Base-by-base conservation (phyloP, 1,284 basidiomycete genomes). In the Trichosporon faecale region DNA sequence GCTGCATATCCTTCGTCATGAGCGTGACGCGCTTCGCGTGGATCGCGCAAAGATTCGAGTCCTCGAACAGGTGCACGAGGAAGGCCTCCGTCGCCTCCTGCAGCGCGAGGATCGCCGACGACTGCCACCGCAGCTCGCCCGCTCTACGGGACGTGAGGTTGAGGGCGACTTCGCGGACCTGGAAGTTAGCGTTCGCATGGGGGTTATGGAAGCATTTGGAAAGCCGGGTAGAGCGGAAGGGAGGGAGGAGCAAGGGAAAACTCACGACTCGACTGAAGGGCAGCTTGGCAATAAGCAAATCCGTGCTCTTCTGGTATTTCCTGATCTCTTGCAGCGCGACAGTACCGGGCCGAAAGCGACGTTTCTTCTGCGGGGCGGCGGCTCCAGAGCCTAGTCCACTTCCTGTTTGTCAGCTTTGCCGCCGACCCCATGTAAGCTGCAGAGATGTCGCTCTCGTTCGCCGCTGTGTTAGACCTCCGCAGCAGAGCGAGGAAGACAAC, bases 21-120 rank as follows among this genome's bases (percentile, higher is more conserved):
- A 99, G 91, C 7, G 97, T 99, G 14, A 99, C 97, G 78, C 96
- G 91, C 84, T 97, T 98, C 31, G 97, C 96, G 81, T 99, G 97
- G 73, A 99, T 93, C 4, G 97, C 95, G 80, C 95, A 97, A 61
- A 98, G 85, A 83, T 98, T 98, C 64, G 95, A 92, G 83, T 98
- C 95, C 84, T 98, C 95, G 75, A 98, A 97, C 49, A 98, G 85
- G 84, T 97, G 94, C 16, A 98, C 92, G 14, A 98, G 86, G 77
- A 90, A 98, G 16, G 95, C 94, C 83, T 98, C 95, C 29, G 94
- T 93, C 9, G 95, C 95, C 84, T 98, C 95, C 79, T 98, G 95
- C 69, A 98, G 84, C 2, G 95, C 95, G 72, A 94, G 81, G 68
- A 98, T 87, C 4, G 95, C 95, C 12, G 92, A 92, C 72, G 89